Percentiles rank a stretch among this genome's conserved stretches.
Conservation (phyloP, 1,139 yeast genomes). For the Arxiozyma slooffiae region DNA sequence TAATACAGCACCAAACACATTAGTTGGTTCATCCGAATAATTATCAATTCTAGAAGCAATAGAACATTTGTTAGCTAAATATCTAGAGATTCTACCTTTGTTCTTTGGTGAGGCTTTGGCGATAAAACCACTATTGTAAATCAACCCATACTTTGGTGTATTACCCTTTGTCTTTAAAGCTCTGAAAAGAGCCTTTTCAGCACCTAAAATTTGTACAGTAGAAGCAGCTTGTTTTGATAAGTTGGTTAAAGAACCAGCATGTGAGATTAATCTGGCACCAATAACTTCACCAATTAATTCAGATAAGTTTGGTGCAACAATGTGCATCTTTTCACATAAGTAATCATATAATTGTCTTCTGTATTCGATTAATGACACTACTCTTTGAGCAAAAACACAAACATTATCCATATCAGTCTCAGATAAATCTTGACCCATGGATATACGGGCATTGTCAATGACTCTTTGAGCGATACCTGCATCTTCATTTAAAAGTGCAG, state of each 20-base stretch:
- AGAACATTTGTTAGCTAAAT: constrained; percentile 96
- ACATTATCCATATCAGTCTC: constrained; percentile 90
- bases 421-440: constrained; percentile 98
- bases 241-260: constrained; percentile 94
- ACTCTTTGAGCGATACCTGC: constrained; percentile 89
- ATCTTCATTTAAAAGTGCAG: constrained; percentile 84
- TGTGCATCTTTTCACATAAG: constrained; percentile 90
- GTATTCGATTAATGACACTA: constrained; percentile 86
- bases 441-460: constrained; percentile 84
- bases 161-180: constrained; percentile 97
- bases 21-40: constrained; percentile 78
- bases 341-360: constrained; percentile 81
- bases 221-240: constrained; percentile 98
- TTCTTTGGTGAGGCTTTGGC: constrained; percentile 95
- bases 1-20: constrained; percentile 80
- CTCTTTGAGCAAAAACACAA: constrained; percentile 85
- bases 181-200: constrained; percentile 97
- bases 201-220: constrained; percentile 95
- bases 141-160: constrained; percentile 96
- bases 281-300: constrained; percentile 96
- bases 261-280: constrained; percentile 96
- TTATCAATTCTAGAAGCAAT: constrained; percentile 98
- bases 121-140: constrained; percentile 92
- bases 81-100: constrained; percentile 98
- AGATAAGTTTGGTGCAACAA: constrained; percentile 94